A percentile compares a stretch with the other conserved stretches of the same genome.
Evolutionary conservation across 176 grass and related monocot species (phyloP).

Genomic region (Carex myosuroides): DNA sequence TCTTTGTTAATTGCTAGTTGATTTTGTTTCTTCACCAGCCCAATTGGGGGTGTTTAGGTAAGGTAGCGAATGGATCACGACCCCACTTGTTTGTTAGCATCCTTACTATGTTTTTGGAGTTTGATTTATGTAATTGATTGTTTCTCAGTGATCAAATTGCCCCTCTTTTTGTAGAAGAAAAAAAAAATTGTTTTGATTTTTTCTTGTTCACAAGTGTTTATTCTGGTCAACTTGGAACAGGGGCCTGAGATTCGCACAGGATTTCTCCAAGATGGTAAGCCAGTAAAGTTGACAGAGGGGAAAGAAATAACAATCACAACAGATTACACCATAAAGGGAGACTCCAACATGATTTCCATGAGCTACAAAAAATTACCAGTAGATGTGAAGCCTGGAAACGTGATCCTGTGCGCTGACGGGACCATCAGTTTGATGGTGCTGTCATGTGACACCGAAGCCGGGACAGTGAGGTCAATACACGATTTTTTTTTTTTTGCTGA

Average conservation of each 20-base stretch:
- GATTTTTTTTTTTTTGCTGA: neutral
- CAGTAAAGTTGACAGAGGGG: conserved; percentile 56
- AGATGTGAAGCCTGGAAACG: conserved; percentile 59
- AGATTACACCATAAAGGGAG: conserved; percentile 68
- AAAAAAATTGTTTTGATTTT: neutral
- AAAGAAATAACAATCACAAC: conserved; percentile 64
- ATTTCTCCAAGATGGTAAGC: conserved; percentile 77
- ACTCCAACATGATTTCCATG: conserved; percentile 64
- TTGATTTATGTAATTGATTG: neutral
- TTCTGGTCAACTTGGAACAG: conserved; percentile 26
- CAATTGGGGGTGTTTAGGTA: neutral
- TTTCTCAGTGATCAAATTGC: neutral
- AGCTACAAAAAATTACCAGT: conserved; percentile 76
- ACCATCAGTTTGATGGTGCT: conserved; percentile 59
- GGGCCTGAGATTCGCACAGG: conserved; percentile 80
- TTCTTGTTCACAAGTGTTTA: neutral
- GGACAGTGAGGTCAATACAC: conserved; percentile 32
- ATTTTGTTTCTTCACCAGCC: neutral
- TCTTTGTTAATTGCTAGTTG: neutral
- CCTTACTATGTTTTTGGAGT: neutral
- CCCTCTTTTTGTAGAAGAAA: neutral
- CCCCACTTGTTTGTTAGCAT: neutral
- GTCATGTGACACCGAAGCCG: conserved; percentile 44
- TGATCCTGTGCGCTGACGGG: conserved; percentile 69
- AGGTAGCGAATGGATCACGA: neutral